Conservation (phyloP, 176 grass and related monocot species). For the Rhynchospora tenuis region DNA sequence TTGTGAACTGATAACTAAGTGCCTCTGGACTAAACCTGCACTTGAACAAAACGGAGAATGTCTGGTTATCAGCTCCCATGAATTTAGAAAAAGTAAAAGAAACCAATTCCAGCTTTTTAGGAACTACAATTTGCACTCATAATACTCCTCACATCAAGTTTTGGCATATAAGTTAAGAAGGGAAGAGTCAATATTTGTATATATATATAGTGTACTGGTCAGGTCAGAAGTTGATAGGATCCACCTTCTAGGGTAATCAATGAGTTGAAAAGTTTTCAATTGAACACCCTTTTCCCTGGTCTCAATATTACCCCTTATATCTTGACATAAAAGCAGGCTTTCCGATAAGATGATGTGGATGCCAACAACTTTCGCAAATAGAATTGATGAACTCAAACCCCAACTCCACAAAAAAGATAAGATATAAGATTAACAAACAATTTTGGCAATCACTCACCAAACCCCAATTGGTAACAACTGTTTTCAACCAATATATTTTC, state of each 20-base stretch:
- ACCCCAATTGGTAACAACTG: neutral
- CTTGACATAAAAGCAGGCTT: neutral
- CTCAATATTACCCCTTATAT: neutral
- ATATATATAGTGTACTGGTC: neutral
- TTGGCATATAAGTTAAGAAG: neutral
- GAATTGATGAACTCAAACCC: neutral
- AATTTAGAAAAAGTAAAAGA: neutral
- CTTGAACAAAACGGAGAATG: neutral
- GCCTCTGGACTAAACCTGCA: slow-evolving; percentile 86
- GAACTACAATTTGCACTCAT: neutral
- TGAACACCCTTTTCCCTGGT: neutral
- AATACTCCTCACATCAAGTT: neutral
- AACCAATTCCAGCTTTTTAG: neutral
- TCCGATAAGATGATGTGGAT: neutral
- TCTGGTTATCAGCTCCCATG: neutral
- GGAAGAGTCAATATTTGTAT: neutral
- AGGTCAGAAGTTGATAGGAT: neutral
- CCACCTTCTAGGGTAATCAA: neutral
- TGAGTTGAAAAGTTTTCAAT: neutral
- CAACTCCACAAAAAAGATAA: neutral
- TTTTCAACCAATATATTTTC: neutral
- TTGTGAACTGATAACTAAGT: slow-evolving; percentile 67
- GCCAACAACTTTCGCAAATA: neutral
- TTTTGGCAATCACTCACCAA: neutral
- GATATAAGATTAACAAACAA: neutral